phyloP scores from a whole-genome alignment of 805 yeast genomes.

The Blastobotrys attinorum region DNA sequence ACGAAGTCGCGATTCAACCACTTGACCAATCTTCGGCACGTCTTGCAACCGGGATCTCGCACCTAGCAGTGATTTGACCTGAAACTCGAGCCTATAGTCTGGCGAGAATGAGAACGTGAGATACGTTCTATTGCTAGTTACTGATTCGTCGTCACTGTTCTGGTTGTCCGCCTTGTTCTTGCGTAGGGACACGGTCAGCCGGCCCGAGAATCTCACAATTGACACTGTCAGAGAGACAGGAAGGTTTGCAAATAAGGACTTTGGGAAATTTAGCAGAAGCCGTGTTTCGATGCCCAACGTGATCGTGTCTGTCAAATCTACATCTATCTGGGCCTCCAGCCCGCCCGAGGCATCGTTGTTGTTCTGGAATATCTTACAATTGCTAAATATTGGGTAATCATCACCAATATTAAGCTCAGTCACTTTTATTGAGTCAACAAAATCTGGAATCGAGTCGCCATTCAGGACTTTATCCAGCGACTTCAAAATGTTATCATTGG shows the following conservation, averaged over 20 bases:
- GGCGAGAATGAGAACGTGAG: slow-evolving; percentile 86
- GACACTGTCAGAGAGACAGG: slow-evolving; percentile 84
- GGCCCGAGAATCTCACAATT: slow-evolving; percentile 83
- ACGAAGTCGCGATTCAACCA: slow-evolving; percentile 73
- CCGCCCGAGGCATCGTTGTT: slow-evolving; percentile 40
- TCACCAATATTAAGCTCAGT: slow-evolving; percentile 90
- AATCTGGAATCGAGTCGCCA: slow-evolving; percentile 64
- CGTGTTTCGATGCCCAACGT: slow-evolving; percentile 82
- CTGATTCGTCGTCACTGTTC: neutral
- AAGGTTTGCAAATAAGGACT: slow-evolving; percentile 73
- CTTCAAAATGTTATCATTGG: slow-evolving; percentile 76
- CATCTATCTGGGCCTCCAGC: slow-evolving; percentile 83
- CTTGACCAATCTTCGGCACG: slow-evolving; percentile 81
- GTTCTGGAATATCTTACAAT: slow-evolving; percentile 60
- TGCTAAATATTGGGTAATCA: slow-evolving; percentile 91
- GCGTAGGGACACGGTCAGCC: slow-evolving; percentile 60
- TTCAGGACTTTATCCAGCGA: slow-evolving; percentile 61
- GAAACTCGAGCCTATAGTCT: slow-evolving; percentile 82
- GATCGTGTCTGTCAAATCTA: slow-evolving; percentile 78
- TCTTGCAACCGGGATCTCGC: slow-evolving; percentile 87
- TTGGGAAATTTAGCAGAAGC: slow-evolving; percentile 71
- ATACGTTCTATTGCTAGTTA: slow-evolving; percentile 39
- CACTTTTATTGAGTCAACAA: slow-evolving; percentile 65
- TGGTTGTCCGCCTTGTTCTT: slow-evolving; percentile 16
- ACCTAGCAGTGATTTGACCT: slow-evolving; percentile 83